A percentile compares a stretch with the other conserved stretches of the same genome.
phyloP scores from a whole-genome alignment of 2,329 filamentous ascomycete genomes.

The Verticillium klebahnii region DNA sequence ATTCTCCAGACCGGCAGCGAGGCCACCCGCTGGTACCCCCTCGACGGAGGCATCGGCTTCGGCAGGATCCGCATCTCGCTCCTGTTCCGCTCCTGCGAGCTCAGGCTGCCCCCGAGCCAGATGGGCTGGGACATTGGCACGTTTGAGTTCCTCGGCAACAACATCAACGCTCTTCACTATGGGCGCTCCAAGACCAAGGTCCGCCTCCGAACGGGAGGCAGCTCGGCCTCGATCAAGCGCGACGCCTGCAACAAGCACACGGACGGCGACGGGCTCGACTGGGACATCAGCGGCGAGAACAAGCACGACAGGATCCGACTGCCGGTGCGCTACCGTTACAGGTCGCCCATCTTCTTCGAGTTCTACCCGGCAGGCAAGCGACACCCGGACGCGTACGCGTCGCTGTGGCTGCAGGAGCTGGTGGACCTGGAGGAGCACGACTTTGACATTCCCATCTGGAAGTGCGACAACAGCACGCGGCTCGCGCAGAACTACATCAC shows the following conservation, averaged over 20 bases:
- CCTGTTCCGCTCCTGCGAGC: constrained; percentile 85
- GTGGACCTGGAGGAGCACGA: constrained; percentile 72
- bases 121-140: constrained; percentile 95
- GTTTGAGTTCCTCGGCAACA: constrained; percentile 76
- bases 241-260: constrained; percentile 54
- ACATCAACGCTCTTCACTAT: constrained; percentile 62
- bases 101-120: constrained; percentile 76
- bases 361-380: constrained; percentile 69
- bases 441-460: constrained; percentile 89
- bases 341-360: constrained; percentile 85
- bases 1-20: constrained; percentile 86
- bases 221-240: constrained; percentile 64
- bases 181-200: constrained; percentile 67
- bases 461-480: constrained; percentile 67
- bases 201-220: constrained; percentile 78
- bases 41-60: constrained; percentile 90
- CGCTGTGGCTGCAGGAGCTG: constrained; percentile 82
- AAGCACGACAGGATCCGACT: constrained; percentile 56
- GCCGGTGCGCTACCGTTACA: constrained; percentile 85
- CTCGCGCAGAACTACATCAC: constrained; percentile 92
- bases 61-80: constrained; percentile 85
- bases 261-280: constrained; percentile 48
- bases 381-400: constrained; percentile 67
- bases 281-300: constrained; percentile 41
- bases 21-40: constrained; percentile 87